Conservation (phyloP, 352 stramenopile genomes). For the Phytophthora sp. region DNA sequence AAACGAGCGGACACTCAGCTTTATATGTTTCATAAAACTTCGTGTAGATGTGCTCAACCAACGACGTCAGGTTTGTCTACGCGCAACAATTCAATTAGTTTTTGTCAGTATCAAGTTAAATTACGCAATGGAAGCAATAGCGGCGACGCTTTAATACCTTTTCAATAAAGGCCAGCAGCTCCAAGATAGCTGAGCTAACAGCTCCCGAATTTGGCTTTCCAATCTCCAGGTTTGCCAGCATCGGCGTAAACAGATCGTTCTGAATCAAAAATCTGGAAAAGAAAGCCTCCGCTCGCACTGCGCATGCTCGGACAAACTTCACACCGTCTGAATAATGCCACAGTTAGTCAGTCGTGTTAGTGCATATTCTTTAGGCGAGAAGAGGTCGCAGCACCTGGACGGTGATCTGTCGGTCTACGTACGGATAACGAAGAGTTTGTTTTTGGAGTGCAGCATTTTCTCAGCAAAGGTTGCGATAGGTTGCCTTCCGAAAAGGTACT, state of each 20-base stretch:
- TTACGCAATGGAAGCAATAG: no score
- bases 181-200: conserved; percentile 75
- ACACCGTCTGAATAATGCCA: conserved; percentile 55
- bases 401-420: conserved; percentile 32
- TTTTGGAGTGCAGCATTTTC: conserved; percentile 79
- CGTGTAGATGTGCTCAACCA: conserved; percentile 81
- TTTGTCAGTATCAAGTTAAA: conserved; percentile 1
- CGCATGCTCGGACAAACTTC: conserved; percentile 80
- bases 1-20: conserved; percentile 70
- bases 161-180: conserved; percentile 78
- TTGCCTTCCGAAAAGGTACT: conserved; percentile 86
- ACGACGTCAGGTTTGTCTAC: conserved; percentile 66
- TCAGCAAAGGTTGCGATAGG: conserved; percentile 76
- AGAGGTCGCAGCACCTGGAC: conserved; percentile 27
- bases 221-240: conserved; percentile 57
- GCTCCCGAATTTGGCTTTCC: conserved; percentile 60
- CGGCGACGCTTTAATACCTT: no score
- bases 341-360: conserved; percentile 2
- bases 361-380: neutral
- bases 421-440: conserved; percentile 88
- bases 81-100: conserved; percentile 9
- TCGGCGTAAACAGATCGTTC: conserved; percentile 69
- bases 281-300: conserved; percentile 76
- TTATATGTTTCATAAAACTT: conserved; percentile 85
- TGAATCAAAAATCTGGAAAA: conserved; percentile 85